Base-by-base conservation (phyloP, 495 filamentous ascomycete species). In the Tuber magnatum region DNA sequence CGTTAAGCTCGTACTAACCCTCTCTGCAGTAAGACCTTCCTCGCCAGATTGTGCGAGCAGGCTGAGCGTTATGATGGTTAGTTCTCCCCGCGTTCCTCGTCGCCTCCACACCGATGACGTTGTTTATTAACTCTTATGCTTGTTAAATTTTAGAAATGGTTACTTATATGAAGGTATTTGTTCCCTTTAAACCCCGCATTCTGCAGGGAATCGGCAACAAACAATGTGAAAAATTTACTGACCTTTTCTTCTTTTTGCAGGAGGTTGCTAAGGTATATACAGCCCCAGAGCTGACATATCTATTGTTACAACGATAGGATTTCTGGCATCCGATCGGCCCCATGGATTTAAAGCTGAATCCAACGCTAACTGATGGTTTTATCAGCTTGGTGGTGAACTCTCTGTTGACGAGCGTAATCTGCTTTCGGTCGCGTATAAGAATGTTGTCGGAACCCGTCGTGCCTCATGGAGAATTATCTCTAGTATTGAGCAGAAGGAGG, bases 401-500 rank as follows among this genome's bases (percentile, higher is more conserved):
- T 92, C 92, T 75, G 96, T 98, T 80, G 95, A 99, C 85, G 95
- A 99, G 89, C 93, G 95, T 85, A 99, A 99, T 88, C 92, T 99
- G 69, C 90, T 99, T 69, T 97, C 94, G 73, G 95, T 99, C 83
- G 95, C 95, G 80, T 99, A 99, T 91, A 99, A 99, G 92, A 99
- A 99, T 86, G 95, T 99, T 74, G 94, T 99, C 80, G 95, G 95
- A 81, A 97, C 95, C 81, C 93, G 95, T 85, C 95, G 96, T 89
- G 96, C 95, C 82, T 97, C 94, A 78, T 99, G 95, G 95, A 92
- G 95, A 86, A 98, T 99, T 86, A 97, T 99, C 86, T 97, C 96
- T 82, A 97, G 94, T 81, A 99, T 99, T 85, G 95, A 98, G 88
- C 95, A 99, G 86, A 98, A 98, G 90, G 95, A 99, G 88, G 95